Percentiles rank a stretch among this genome's conserved stretches.
These are phyloP conservation scores for Sporothrix pseudoabietina DNA, from an alignment of 2,329 filamentous ascomycete species.

Conservation along the genomic window DNA sequence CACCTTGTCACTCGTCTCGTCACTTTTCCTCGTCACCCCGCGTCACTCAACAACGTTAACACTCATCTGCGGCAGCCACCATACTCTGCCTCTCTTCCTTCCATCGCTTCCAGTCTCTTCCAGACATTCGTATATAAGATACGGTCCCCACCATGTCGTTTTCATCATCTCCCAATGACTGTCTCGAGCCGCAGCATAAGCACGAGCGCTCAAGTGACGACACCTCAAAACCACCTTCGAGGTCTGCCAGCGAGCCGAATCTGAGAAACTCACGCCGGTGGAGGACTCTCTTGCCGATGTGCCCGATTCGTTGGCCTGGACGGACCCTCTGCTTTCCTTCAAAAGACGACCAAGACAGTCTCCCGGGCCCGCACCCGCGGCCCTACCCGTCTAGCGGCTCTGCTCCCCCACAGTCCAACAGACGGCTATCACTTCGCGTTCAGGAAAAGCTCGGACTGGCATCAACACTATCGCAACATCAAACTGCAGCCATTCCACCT, in stretches of 20 bases:
- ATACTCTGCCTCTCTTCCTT: background rate
- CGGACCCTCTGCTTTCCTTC: slow-evolving; percentile 3
- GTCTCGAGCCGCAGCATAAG: background rate
- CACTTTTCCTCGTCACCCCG: background rate
- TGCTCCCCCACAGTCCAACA: background rate
- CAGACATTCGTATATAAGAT: background rate
- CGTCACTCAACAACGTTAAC: background rate
- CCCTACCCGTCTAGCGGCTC: background rate
- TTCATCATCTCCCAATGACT: background rate
- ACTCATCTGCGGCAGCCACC: background rate
- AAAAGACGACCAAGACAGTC: background rate
- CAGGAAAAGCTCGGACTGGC: background rate
- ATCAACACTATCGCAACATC: background rate
- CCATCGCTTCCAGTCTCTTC: background rate
- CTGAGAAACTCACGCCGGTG: background rate
- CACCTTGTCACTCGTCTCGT: background rate
- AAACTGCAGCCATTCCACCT: background rate
- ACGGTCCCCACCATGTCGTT: background rate
- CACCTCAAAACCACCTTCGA: slow-evolving; percentile 9
- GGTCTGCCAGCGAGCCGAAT: background rate
- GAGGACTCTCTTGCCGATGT: background rate
- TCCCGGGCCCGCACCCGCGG: background rate
- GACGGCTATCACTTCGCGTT: background rate
- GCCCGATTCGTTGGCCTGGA: background rate
- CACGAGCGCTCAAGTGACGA: slow-evolving; percentile 5